Base-by-base conservation (phyloP, 345 rosid genomes). In the Citrus trifoliata region DNA sequence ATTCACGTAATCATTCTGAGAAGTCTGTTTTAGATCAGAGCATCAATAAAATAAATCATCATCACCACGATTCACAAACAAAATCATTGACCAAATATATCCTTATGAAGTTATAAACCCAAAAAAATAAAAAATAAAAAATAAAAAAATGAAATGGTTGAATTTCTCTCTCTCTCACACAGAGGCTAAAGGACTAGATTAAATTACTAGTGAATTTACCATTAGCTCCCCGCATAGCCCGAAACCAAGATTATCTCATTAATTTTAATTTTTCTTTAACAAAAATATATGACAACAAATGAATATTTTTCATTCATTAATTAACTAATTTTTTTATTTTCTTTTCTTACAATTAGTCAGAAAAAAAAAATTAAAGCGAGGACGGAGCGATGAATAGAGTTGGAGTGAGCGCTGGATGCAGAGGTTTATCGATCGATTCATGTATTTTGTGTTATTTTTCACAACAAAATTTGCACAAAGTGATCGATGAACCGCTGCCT, bases 401-500 rank as follows among this genome's bases (percentile, higher is more conserved):
- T 70, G 67, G 81, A 77, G 81, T n/a, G 82, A 88, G 86, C 91
- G 82, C 90, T 92, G 97, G 98, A 95, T 95, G 98, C 98, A 95
- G 98, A 95, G 98, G 98, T 95, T 95, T 95, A 93, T 95, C 98
- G 97, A 95, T 90, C 97, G 83, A 84, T 93, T 95, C 98, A 82
- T 91, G 93, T 85, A 77, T 80, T 80, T 82, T 82, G 79, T 30
- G 83, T 60, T 66, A 35, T 56, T 80, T 80, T 81, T 53, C 71
- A 74, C 77, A 78, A 82, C 79, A 78, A 78, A 82, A 72, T 56
- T 81, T 42, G 80, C 97, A 95, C 83, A 95, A 95, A 91, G 86
- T 88, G 97, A 95, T 95, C 97, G 97, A 95, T 95, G 92, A 95
- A 95, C 98, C 95, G 93, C 98, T 95, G 98, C 96, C 92, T 95